Conservation (phyloP, 208 protist species). For the Borovskyia barvae region DNA sequence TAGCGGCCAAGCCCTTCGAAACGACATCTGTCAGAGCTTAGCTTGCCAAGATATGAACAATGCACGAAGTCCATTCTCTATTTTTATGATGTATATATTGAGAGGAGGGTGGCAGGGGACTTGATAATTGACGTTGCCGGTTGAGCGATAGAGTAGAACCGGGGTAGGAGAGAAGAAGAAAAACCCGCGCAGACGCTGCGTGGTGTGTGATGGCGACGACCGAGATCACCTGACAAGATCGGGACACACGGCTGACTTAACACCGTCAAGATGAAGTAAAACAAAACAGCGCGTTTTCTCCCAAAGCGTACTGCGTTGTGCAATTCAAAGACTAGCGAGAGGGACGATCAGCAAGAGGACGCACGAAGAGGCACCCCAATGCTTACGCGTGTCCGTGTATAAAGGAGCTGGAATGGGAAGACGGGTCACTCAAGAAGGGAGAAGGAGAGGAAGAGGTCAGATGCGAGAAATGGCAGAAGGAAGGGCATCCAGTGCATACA, state of each 20-base stretch:
- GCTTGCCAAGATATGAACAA: slow-evolving; percentile 59
- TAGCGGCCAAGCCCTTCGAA: slow-evolving; percentile 73
- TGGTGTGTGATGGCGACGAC: no score
- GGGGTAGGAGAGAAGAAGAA: slow-evolving; percentile 2
- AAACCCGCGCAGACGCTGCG: no score
- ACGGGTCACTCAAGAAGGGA: background rate
- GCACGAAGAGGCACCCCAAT: no score
- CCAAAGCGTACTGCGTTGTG: no score
- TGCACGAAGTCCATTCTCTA: slow-evolving; percentile 60
- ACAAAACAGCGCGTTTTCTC: no score
- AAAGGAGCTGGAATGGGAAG: background rate
- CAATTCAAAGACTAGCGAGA: no score
- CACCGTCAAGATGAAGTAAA: no score
- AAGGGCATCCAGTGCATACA: slow-evolving; percentile 9
- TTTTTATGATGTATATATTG: background rate
- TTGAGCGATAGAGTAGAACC: no score
- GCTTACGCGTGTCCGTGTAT: background rate
- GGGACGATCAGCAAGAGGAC: no score
- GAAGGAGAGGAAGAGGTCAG: slow-evolving; percentile 1
- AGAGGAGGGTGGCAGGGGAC: background rate
- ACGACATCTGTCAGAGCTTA: slow-evolving; percentile 61
- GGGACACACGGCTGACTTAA: no score
- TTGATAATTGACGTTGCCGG: no score
- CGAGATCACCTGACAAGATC: no score
- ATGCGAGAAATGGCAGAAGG: slow-evolving; percentile 7